A percentile compares a stretch with the other conserved stretches of the same genome.
Evolutionary conservation across 2,329 filamentous ascomycete species (phyloP).

Genomic region (Akanthomyces lecanii): DNA sequence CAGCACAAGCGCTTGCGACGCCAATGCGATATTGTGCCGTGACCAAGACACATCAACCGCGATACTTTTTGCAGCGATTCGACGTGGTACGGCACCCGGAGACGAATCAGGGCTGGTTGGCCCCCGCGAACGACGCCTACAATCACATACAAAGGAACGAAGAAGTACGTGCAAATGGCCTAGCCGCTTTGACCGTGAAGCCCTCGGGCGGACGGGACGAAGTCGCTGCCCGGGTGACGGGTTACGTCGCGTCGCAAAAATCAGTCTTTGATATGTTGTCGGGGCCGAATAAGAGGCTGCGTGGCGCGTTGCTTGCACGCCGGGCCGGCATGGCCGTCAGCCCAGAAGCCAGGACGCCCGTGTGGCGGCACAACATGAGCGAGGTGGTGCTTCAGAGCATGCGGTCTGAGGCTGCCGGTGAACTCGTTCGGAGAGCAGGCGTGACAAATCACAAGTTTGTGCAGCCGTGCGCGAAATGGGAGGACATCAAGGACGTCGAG

Average conservation of each 20-base stretch:
- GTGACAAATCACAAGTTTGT: conserved; percentile 37
- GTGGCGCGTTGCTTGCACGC: conserved; percentile 18
- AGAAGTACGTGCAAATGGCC: background rate
- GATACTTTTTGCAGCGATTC: conserved; percentile 61
- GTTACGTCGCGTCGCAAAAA: conserved; percentile 24
- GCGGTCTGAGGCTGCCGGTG: conserved; percentile 42
- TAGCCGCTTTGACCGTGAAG: background rate
- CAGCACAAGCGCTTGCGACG: conserved; percentile 59
- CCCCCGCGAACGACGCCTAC: conserved; percentile 43
- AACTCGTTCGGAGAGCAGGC: conserved; percentile 39
- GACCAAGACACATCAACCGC: conserved; percentile 48
- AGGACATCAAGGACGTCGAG: conserved; percentile 36
- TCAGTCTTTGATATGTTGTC: conserved; percentile 27
- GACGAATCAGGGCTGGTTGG: conserved; percentile 50
- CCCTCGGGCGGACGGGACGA: background rate
- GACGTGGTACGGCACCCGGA: conserved; percentile 51
- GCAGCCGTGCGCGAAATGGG: conserved; percentile 39
- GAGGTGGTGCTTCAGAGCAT: conserved; percentile 47
- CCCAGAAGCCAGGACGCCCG: conserved; percentile 19
- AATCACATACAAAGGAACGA: conserved; percentile 21
- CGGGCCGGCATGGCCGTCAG: conserved; percentile 5
- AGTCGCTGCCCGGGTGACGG: conserved; percentile 18
- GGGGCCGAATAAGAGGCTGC: conserved; percentile 18
- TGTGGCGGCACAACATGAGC: conserved; percentile 55
- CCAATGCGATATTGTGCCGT: conserved; percentile 54